Conservation (phyloP, 2,329 filamentous ascomycete genomes). For the Talaromyces islandicus region DNA sequence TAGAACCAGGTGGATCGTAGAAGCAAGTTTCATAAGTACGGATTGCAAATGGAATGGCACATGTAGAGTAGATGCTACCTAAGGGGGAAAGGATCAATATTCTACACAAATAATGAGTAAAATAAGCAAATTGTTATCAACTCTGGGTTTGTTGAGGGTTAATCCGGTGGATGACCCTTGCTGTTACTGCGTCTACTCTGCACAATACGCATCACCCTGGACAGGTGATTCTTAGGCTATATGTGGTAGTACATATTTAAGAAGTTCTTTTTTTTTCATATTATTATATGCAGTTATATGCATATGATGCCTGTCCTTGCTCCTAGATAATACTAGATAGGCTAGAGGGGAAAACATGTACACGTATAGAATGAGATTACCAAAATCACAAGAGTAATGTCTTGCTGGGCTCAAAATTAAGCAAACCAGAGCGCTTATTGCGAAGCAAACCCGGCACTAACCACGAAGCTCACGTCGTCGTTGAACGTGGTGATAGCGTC, state of each 20-base stretch:
- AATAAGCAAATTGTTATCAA: background rate
- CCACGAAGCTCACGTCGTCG: conserved; percentile 49
- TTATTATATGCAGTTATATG: background rate
- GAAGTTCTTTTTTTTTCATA: background rate
- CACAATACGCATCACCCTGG: background rate
- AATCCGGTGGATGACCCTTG: too few species aligned
- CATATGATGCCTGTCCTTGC: background rate
- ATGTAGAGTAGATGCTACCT: background rate
- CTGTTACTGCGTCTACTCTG: background rate
- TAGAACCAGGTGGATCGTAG: background rate
- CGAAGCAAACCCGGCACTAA: conserved; percentile 42
- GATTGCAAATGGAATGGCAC: too few species aligned
- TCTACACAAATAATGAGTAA: background rate
- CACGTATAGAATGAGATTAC: background rate
- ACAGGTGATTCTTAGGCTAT: background rate
- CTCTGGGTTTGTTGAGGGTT: background rate
- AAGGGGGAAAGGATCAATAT: too few species aligned
- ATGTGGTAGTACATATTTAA: background rate
- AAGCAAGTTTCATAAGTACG: background rate
- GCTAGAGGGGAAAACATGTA: background rate
- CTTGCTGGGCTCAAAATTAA: background rate
- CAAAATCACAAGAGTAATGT: background rate
- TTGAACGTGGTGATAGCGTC: conserved; percentile 47
- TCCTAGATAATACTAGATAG: background rate
- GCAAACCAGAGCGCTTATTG: background rate